phyloP scores from a whole-genome alignment of 2,329 filamentous ascomycete species.

The Botrytis galanthina region DNA sequence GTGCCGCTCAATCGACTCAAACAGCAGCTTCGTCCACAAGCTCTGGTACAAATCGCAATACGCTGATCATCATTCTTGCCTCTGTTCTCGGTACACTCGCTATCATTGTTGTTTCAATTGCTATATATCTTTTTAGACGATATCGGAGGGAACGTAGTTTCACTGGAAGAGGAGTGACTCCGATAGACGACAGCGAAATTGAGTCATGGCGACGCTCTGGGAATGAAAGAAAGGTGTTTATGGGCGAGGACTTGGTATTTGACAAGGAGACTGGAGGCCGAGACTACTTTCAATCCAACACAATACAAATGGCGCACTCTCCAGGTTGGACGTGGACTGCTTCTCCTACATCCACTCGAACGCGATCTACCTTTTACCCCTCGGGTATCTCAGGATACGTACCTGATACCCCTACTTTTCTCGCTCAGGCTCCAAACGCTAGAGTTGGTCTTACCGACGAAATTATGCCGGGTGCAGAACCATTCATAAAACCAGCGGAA shows the following conservation, averaged over 20 bases:
- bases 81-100: constrained; percentile 33
- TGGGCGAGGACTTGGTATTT: neutral
- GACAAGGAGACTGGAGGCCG: constrained; percentile 19
- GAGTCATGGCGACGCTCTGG: constrained; percentile 52
- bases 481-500: constrained; percentile 54
- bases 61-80: constrained; percentile 33
- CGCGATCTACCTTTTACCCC: constrained; percentile 25
- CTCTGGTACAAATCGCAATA: constrained; percentile 22
- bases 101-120: constrained; percentile 28
- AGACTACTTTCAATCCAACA: constrained; percentile 5
- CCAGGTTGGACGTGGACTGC: constrained; percentile 34
- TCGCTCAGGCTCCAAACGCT: constrained; percentile 61
- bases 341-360: constrained; percentile 29
- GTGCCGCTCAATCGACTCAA: constrained; percentile 22
- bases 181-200: constrained; percentile 65
- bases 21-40: constrained; percentile 23
- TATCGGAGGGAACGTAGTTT: constrained; percentile 40
- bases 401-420: constrained; percentile 44
- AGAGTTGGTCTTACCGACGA: constrained; percentile 62
- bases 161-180: constrained; percentile 55
- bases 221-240: constrained; percentile 11
- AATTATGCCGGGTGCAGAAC: constrained; percentile 56
- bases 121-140: constrained; percentile 29
- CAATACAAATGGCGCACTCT: constrained; percentile 22
- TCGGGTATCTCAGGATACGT: constrained; percentile 36